A percentile compares a stretch with the other conserved stretches of the same genome.
Evolutionary conservation across 2,329 filamentous ascomycete genomes (phyloP).

Genomic region (Fusarium sp.): DNA sequence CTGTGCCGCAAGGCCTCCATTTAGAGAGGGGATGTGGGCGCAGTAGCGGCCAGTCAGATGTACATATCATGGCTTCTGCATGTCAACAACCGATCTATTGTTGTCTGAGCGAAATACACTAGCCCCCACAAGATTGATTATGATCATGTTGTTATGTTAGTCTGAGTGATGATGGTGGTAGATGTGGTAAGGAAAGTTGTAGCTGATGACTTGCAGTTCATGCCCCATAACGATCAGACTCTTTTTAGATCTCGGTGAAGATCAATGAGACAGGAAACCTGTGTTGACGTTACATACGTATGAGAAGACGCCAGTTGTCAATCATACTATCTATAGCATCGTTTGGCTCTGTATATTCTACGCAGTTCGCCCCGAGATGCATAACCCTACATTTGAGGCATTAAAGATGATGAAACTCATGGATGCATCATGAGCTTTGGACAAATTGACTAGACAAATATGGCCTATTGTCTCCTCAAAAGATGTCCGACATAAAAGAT

Average conservation of each 20-base stretch:
- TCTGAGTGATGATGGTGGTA: conserved; percentile 2
- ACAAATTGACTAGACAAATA: neutral
- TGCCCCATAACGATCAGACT: conserved; percentile 30
- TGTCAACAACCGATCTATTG: conserved; percentile 33
- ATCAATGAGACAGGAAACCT: conserved; percentile 22
- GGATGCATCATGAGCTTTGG: neutral
- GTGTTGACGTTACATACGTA: conserved; percentile 12
- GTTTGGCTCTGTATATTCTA: conserved; percentile 24
- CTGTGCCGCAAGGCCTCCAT: conserved; percentile 30
- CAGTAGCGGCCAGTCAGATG: conserved; percentile 39
- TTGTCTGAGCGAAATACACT: conserved; percentile 31
- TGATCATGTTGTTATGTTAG: neutral
- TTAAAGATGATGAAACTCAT: conserved; percentile 7
- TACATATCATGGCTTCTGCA: conserved; percentile 12
- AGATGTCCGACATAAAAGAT: conserved; percentile 7
- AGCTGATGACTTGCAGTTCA: conserved; percentile 30
- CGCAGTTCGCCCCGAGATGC: conserved; percentile 32
- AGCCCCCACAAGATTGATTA: conserved; percentile 21
- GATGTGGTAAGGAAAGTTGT: conserved; percentile 2
- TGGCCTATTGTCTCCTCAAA: conserved; percentile 30
- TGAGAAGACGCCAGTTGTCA: conserved; percentile 43
- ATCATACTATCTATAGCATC: conserved; percentile 33
- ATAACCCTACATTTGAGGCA: conserved; percentile 36
- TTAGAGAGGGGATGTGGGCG: conserved; percentile 29
- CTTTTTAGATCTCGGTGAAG: conserved; percentile 31